Percentiles rank a stretch among this genome's conserved stretches.
These are phyloP conservation scores for Talaromyces pinophilus DNA, from an alignment of 2,329 filamentous ascomycete species.

Conservation along the genomic window DNA sequence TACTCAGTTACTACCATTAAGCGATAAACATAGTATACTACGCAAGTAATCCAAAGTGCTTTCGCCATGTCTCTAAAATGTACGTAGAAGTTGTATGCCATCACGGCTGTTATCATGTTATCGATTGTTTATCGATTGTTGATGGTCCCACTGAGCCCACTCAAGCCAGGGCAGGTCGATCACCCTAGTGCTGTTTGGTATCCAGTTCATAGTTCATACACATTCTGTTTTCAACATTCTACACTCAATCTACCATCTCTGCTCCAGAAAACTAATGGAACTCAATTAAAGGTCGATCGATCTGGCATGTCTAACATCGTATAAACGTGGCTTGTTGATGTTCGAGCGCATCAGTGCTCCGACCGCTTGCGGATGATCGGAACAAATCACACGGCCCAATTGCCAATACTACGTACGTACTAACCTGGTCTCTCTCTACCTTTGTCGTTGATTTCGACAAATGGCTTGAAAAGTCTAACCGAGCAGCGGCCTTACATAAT, in stretches of 20 bases:
- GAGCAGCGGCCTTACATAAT: background rate
- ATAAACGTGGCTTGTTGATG: background rate
- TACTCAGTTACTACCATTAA: background rate
- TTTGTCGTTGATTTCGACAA: background rate
- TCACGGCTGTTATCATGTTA: background rate
- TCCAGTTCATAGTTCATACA: background rate
- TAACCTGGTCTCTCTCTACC: background rate
- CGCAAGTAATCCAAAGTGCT: background rate
- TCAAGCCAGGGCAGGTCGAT: background rate
- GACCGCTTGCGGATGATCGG: conserved; percentile 2
- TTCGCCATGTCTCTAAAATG: background rate
- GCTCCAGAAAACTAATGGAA: background rate
- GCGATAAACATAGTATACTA: background rate
- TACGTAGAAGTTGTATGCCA: background rate
- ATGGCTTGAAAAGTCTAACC: background rate
- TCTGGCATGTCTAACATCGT: background rate
- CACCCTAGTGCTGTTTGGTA: background rate
- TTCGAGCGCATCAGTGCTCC: background rate
- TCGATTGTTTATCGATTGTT: conserved; percentile 5
- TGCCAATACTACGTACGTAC: background rate
- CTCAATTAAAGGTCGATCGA: background rate
- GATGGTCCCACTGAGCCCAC: background rate
- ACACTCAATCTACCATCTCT: background rate
- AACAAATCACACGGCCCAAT: background rate
- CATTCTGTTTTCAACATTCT: background rate